phyloP scores from a whole-genome alignment of 2,329 filamentous ascomycete species.

The Talaromyces sp. region DNA sequence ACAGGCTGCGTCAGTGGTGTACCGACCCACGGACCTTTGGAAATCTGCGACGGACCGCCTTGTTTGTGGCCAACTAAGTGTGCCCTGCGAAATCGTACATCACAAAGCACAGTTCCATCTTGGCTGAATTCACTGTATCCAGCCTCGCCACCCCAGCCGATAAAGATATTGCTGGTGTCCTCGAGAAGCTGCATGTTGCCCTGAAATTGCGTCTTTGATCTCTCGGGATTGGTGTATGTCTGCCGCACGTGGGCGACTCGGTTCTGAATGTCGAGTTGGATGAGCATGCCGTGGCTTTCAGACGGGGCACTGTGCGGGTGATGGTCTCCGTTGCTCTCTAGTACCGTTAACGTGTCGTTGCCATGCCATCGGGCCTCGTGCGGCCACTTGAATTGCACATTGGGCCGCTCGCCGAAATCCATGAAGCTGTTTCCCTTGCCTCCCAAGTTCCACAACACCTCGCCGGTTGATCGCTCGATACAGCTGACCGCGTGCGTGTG shows the following conservation, averaged over 20 bases:
- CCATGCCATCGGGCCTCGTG: conserved; percentile 15
- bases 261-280: not conserved
- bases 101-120: conserved; percentile 49
- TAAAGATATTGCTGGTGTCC: conserved; percentile 39
- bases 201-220: not conserved
- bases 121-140: conserved; percentile 46
- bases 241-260: not conserved
- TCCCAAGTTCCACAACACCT: conserved; percentile 49
- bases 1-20: conserved; percentile 34
- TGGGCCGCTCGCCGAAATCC: not conserved
- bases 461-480: conserved; percentile 42
- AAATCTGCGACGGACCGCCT: conserved; percentile 51
- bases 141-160: conserved; percentile 47
- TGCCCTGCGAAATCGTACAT: conserved; percentile 40
- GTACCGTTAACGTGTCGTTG: conserved; percentile 27
- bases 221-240: not conserved
- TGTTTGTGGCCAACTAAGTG: conserved; percentile 15
- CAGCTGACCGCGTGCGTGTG: conserved; percentile 44
- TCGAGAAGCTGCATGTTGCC: conserved; percentile 38
- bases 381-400: conserved; percentile 8
- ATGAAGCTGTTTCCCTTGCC: conserved; percentile 4
- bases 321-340: conserved; percentile 28
- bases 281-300: not conserved
- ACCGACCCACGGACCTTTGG: conserved; percentile 49
- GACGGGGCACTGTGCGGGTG: not conserved